Base-by-base conservation (phyloP, 768 basidiomycete species). In the Lactarius akahatsu region DNA sequence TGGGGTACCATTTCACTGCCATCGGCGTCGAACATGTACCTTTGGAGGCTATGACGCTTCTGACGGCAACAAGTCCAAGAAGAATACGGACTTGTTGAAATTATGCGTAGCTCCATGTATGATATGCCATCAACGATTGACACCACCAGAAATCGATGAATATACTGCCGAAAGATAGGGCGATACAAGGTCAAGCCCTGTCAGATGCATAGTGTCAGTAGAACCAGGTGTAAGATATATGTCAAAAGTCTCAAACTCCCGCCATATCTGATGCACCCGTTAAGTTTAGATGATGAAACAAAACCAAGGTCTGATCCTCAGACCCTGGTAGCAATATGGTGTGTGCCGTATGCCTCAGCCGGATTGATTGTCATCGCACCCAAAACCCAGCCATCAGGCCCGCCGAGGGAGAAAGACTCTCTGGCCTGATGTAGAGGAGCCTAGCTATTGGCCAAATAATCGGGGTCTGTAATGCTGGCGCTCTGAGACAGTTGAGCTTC, bases 21-120 rank as follows among this genome's bases (percentile, higher is more conserved):
- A 70, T 89, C 82, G 41, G 75, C 80, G 16, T 81, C 84, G 61
- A 78, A 69, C 83, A 89, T 89, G 60, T 78, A 78, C 71, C 87
- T 90, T 16, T 8, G 8, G 18, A 59, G 18, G 4, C 20, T 45
- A 55, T 23, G 16, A 36, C 7, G n/a, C 41, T 59, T 36, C 38
- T 23, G 26, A 15, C 28, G 7, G 59, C 28, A 18, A 36, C 36
- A 28, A 20, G 38, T 26, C 20, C 43, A 34, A 20, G 47, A 20
- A 50, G n/a, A n/a, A n/a, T n/a, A n/a, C n/a, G n/a, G n/a, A n/a
- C n/a, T n/a, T n/a, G n/a, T n/a, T n/a, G n/a, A n/a, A n/a, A n/a
- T n/a, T n/a, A n/a, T n/a, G n/a, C n/a, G n/a, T n/a, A n/a, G 80
- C 76, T 92, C 90, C 13, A 86, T 74, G 72, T 92, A 92, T 2